A percentile compares a stretch with the other conserved stretches of the same genome.
Evolutionary conservation across 768 basidiomycete genomes (phyloP).

Genomic region (Agrocybe chaxingu): DNA sequence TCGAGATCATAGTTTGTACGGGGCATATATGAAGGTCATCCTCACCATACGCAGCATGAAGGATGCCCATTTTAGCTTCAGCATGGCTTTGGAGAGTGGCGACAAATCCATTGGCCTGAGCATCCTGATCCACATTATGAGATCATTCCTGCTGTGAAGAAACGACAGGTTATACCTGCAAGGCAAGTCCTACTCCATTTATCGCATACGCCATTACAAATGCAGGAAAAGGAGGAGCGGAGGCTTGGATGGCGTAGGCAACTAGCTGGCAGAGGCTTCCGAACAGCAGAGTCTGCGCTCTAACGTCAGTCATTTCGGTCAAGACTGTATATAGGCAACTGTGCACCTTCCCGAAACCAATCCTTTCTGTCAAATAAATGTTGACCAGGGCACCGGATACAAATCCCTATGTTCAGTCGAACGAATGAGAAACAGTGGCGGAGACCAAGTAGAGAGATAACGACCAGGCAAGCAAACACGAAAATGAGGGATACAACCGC

Average conservation of each 20-base stretch:
- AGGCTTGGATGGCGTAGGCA: conserved; percentile 50
- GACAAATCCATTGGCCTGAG: conserved; percentile 71
- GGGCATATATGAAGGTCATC: too few species aligned
- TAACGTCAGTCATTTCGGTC: neutral
- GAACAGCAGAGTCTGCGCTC: conserved; percentile 15
- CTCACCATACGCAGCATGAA: conserved; percentile 49
- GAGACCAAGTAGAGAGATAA: conserved; percentile 7
- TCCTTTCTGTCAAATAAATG: conserved; percentile 30
- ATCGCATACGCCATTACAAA: conserved; percentile 48
- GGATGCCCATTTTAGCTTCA: conserved; percentile 59
- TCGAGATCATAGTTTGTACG: too few species aligned
- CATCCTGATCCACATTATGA: conserved; percentile 40
- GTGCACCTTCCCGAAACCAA: conserved; percentile 42
- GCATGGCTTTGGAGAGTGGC: conserved; percentile 54
- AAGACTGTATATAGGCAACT: neutral
- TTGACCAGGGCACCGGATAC: conserved; percentile 36
- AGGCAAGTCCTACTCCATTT: conserved; percentile 40
- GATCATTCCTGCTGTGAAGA: neutral
- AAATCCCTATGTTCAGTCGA: conserved; percentile 31
- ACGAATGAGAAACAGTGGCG: neutral
- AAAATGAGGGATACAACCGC: conserved; percentile 60
- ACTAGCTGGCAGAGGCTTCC: conserved; percentile 51
- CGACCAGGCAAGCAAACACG: conserved; percentile 36
- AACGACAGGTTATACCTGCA: conserved; percentile 34
- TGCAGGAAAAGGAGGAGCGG: conserved; percentile 62